These are phyloP conservation scores for Fraxinus cuspidata DNA, from an alignment of 257 asterid genomes.

Conservation along the genomic window DNA sequence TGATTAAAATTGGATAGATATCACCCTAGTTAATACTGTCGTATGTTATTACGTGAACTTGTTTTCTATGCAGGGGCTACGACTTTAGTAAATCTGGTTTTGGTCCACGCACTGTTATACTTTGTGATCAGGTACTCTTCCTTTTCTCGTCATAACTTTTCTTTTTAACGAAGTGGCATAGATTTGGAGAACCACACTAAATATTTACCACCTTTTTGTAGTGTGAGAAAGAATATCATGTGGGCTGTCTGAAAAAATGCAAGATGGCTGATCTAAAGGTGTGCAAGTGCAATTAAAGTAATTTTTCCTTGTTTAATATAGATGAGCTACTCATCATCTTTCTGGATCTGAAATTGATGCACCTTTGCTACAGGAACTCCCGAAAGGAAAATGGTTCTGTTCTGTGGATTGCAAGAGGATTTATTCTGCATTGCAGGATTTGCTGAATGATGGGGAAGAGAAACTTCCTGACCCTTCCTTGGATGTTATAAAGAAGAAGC, in stretches of 20 bases:
- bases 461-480: conserved; percentile 68
- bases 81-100: conserved; percentile 97
- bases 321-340: conserved; percentile 12
- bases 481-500: conserved; percentile 62
- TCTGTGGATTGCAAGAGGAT: conserved; percentile 72
- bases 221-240: conserved; percentile 99
- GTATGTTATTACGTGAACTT: conserved; percentile 13
- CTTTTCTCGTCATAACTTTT: conserved; percentile 22
- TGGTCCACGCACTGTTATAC: conserved; percentile 98
- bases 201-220: conserved; percentile 34
- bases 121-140: conserved; percentile 89
- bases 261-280: conserved; percentile 97
- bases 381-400: conserved; percentile 98
- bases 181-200: conserved; percentile 27
- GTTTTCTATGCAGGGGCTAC: conserved; percentile 65
- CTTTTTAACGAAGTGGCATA: conserved; percentile 5
- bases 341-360: conserved; percentile 15
- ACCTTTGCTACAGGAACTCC: conserved; percentile 70
- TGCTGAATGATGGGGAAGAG: conserved; percentile 73
- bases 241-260: conserved; percentile 91
- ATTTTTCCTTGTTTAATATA: conserved; percentile 4
- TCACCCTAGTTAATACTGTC: not conserved
- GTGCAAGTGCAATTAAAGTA: conserved; percentile 24
- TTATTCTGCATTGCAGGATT: conserved; percentile 64
- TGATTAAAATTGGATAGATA: conserved; percentile 1